phyloP scores from a whole-genome alignment of 179 eudicot species.

The Camellia oleifera region DNA sequence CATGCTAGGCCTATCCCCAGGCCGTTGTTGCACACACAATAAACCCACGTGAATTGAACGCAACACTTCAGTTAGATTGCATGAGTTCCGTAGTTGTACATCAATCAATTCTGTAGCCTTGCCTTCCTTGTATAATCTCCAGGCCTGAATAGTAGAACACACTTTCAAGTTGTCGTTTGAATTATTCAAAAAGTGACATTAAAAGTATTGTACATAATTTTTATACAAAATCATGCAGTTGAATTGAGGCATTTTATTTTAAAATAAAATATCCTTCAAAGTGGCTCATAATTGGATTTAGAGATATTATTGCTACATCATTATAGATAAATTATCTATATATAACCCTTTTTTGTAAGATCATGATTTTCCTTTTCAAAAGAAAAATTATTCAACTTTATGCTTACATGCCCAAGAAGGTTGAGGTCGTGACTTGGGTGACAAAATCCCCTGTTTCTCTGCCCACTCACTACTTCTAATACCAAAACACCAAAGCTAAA shows the following conservation, averaged over 20 bases:
- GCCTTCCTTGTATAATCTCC: background rate
- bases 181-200: background rate
- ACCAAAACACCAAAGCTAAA: background rate
- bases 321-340: no score
- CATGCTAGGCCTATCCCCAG: background rate
- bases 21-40: background rate
- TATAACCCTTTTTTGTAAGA: no score
- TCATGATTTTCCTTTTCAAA: background rate
- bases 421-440: background rate
- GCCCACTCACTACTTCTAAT: background rate
- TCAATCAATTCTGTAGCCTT: background rate
- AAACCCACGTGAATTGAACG: background rate
- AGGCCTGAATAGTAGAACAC: background rate
- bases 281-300: no score
- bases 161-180: background rate
- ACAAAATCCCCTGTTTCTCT: background rate
- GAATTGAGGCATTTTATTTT: no score
- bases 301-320: no score
- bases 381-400: background rate
- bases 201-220: no score
- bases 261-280: no score
- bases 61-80: background rate
- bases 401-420: slow-evolving; percentile 7
- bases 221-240: no score
- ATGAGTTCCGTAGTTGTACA: background rate